Evolutionary conservation across 192 early-diverging fungal species (phyloP), one percentile per base, ranked within the genome.

Genomic region (Coemansia pectinata): DNA sequence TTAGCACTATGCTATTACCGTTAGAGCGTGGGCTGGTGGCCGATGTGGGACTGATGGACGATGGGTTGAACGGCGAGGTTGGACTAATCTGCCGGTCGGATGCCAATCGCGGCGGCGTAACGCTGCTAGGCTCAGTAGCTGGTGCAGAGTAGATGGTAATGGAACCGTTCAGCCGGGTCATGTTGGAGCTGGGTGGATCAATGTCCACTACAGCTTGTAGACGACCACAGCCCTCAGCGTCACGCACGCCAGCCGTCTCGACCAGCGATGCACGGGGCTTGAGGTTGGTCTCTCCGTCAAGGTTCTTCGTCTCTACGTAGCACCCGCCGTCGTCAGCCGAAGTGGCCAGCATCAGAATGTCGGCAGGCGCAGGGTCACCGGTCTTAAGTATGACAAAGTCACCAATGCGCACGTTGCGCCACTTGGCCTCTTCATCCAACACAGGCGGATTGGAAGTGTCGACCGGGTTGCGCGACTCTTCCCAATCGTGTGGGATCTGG

Each of bases 211-310:
- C 81, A 71, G 92, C 89, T 11, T 79, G 85, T 14, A 88, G 67
- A 2, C 87, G 79, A n/a, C 75, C 65, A 77, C 95, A 97, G 21
- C 94, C 92, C 27, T 85, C 85, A n/a, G 94, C 31, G 70, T 69
- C 23, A 88, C 84, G 2, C 69, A 48, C n/a, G 87, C 88, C 57
- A 88, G 85, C 57, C 88, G 92, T 10, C 78, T 78, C 25, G 86
- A 84, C 15, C 61, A 92, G 61, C 6, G 90, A 87, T 55, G 89
- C 86, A 42, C 93, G 90, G 39, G 93, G 88, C 84, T 99, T 99
- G 33, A 99, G 85, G 71, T 98, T 99, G 17, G 97, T 99, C 77
- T 99, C 97, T 65, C 97, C 97, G 67, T 99, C 97, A 34, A 99
- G 86, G 71, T 97, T 95, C 71, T 99, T 97, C 2, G 97, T 99